A percentile compares a stretch with the other conserved stretches of the same genome.
Conservation (phyloP, 164 flowering plant genomes). For the Aristolochia contorta region DNA sequence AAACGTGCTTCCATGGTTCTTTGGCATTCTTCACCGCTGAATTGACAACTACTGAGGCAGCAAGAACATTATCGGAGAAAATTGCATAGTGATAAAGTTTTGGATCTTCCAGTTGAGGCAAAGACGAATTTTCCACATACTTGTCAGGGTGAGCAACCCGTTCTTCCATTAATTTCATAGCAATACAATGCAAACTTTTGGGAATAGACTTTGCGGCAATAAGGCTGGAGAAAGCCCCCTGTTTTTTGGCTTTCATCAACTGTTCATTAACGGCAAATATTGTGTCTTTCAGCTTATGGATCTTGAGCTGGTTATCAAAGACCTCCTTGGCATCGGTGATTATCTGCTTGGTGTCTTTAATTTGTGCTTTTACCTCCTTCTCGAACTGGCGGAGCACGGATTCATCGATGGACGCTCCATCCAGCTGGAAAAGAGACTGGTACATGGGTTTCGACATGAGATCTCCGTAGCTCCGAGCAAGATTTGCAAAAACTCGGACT, state of each 20-base stretch:
- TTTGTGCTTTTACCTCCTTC: slow-evolving; percentile 15
- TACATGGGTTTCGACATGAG: slow-evolving; percentile 10
- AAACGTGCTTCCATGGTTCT: slow-evolving; percentile 22
- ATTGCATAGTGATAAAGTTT: slow-evolving; percentile 20
- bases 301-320: slow-evolving; percentile 22
- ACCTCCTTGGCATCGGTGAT: slow-evolving; percentile 10
- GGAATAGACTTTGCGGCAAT: slow-evolving; percentile 27
- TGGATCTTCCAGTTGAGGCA: slow-evolving; percentile 19
- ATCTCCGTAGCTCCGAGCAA: slow-evolving; percentile 13
- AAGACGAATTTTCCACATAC: slow-evolving; percentile 8
- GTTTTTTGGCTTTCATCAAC: slow-evolving; percentile 21
- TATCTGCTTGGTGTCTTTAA: slow-evolving; percentile 11
- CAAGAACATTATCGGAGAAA: slow-evolving; percentile 21
- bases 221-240: slow-evolving; percentile 22
- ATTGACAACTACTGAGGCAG: slow-evolving; percentile 26
- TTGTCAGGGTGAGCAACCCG: slow-evolving; percentile 20
- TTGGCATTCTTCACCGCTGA: slow-evolving; percentile 21
- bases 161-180: slow-evolving; percentile 23
- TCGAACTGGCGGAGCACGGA: slow-evolving; percentile 10
- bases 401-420: slow-evolving; percentile 8
- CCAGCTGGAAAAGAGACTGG: neutral
- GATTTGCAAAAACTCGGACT: slow-evolving; percentile 13
- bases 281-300: slow-evolving; percentile 25
- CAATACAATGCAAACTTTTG: slow-evolving; percentile 22
- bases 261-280: slow-evolving; percentile 22